Percentiles rank a stretch among this genome's conserved stretches.
These are phyloP conservation scores for Eutrema yunnanense DNA, from an alignment of 345 rosid species.

Conservation along the genomic window DNA sequence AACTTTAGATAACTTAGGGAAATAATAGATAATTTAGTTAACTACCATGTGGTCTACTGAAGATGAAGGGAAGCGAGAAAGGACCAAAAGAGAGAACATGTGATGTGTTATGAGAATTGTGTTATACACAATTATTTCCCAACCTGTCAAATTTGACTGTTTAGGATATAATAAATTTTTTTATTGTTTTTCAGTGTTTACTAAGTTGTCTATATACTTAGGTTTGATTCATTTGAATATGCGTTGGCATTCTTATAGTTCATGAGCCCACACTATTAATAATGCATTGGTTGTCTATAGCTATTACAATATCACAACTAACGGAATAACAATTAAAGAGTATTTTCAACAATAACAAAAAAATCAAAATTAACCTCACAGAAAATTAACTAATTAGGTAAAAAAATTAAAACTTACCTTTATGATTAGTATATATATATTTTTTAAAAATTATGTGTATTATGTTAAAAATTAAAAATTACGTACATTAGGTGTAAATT, in stretches of 20 bases:
- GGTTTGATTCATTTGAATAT: conserved; percentile 7
- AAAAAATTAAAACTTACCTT: background rate
- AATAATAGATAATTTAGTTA: background rate
- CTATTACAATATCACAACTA: background rate
- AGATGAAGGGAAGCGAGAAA: conserved; percentile 6
- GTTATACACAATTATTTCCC: conserved; percentile 16
- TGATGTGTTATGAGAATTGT: conserved; percentile 22
- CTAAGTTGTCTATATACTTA: background rate
- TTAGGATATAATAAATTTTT: background rate
- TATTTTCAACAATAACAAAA: background rate
- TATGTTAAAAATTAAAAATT: background rate
- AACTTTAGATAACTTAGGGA: background rate
- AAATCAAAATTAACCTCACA: background rate
- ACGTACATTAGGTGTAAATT: background rate
- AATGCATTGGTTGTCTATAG: background rate
- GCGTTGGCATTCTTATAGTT: conserved; percentile 14
- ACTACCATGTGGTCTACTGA: conserved; percentile 1
- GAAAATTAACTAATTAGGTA: background rate
- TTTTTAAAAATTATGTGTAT: background rate
- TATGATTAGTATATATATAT: background rate
- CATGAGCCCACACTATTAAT: conserved; percentile 13
- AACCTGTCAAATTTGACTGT: conserved; percentile 25
- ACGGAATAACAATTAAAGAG: background rate
- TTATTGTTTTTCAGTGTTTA: background rate
- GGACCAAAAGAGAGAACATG: conserved; percentile 17